Conservation (phyloP, 495 filamentous ascomycete genomes). For the Cercophora newfieldiana region DNA sequence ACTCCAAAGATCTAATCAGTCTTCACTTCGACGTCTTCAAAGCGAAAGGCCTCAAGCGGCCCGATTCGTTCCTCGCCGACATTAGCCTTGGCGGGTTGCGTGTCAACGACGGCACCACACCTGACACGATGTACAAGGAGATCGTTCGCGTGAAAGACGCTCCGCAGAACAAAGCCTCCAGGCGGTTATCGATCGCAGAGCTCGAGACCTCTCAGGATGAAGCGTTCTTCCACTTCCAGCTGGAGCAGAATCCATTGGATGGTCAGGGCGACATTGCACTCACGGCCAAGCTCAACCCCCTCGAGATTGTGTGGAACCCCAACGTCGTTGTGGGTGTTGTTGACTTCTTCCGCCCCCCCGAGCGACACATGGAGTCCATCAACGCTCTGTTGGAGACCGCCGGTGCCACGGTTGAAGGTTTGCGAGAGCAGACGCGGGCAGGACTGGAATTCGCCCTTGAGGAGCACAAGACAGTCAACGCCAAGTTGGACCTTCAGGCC, state of each 20-base stretch:
- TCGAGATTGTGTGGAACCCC: conserved; percentile 97
- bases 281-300: conserved; percentile 86
- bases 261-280: conserved; percentile 86
- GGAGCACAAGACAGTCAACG: conserved; percentile 97
- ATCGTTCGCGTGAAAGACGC: conserved; percentile 94
- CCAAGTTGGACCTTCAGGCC: conserved; percentile 91
- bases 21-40: conserved; percentile 92
- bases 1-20: conserved; percentile 75
- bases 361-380: conserved; percentile 98
- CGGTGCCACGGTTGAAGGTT: conserved; percentile 88
- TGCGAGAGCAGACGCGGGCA: conserved; percentile 92
- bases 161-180: conserved; percentile 51
- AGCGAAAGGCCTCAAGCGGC: conserved; percentile 81
- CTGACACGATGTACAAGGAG: conserved; percentile 84
- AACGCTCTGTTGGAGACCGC: conserved; percentile 90
- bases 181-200: conserved; percentile 60
- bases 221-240: conserved; percentile 86
- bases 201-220: conserved; percentile 59
- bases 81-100: conserved; percentile 88
- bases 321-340: conserved; percentile 84
- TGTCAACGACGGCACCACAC: conserved; percentile 93
- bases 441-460: conserved; percentile 93
- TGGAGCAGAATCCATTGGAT: conserved; percentile 94
- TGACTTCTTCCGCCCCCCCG: conserved; percentile 93
- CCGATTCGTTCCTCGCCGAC: conserved; percentile 85